phyloP scores from a whole-genome alignment of 2,329 filamentous ascomycete genomes.

The Coniochaeta ligniaria region DNA sequence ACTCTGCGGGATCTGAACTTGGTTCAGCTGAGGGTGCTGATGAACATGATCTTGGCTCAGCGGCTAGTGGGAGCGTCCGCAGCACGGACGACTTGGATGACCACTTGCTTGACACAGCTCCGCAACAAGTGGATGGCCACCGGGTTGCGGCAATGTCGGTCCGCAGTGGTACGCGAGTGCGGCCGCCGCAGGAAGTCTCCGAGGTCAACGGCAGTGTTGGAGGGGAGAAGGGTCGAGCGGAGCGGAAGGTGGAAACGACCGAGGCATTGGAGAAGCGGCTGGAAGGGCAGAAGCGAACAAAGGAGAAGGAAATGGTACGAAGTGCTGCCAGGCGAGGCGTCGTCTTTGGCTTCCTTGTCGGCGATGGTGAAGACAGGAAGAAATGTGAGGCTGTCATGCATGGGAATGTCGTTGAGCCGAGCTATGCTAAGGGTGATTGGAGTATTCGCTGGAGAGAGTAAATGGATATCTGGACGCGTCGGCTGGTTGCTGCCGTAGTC shows the following conservation, averaged over 20 bases:
- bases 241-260: conserved; percentile 42
- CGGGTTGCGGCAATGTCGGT: conserved; percentile 22
- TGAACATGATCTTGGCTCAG: conserved; percentile 21
- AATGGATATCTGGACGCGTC: background rate
- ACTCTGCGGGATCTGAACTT: conserved; percentile 33
- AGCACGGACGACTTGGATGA: conserved; percentile 38
- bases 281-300: conserved; percentile 34
- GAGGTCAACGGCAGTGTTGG: conserved; percentile 49
- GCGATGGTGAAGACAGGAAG: conserved; percentile 19
- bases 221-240: conserved; percentile 47
- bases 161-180: conserved; percentile 26
- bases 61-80: conserved; percentile 10
- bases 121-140: conserved; percentile 12
- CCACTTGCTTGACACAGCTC: conserved; percentile 9
- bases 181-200: conserved; percentile 29
- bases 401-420: conserved; percentile 49
- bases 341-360: conserved; percentile 41
- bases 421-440: conserved; percentile 56
- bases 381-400: conserved; percentile 54
- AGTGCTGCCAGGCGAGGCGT: conserved; percentile 55
- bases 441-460: conserved; percentile 23
- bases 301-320: conserved; percentile 51
- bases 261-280: conserved; percentile 40
- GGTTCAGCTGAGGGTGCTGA: conserved; percentile 13
- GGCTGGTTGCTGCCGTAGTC: background rate